Base-by-base conservation (phyloP, 2,329 filamentous ascomycete genomes). In the Chrysosporium queenslandicum region DNA sequence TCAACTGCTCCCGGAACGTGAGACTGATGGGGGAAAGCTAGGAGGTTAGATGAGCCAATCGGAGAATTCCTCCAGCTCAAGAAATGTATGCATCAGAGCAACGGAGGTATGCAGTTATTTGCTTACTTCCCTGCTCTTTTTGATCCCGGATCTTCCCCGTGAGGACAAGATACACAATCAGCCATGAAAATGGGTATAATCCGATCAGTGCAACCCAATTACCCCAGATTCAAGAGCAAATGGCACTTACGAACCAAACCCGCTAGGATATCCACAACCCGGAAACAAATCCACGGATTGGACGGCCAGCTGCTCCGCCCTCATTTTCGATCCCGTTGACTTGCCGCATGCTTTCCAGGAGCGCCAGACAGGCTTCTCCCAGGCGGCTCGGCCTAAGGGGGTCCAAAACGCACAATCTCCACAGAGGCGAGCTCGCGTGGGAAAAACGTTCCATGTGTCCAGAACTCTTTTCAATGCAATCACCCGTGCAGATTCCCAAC, bases 201-300 rank as follows among this genome's bases (percentile, higher is more conserved):
- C 40, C n/a, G 40, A 23, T 37, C 20, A 16, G 49, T 51, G 39
- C 49, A 36, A 51, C 49, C 39, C 4, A 12, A 36, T 36, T 51
- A 51, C 49, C 49, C 49, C 49, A 32, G 49, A 51, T 51, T 37
- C 49, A 51, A 43, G 23, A 18, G 5, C 11, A 25, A 37, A 5
- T 43, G 27, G 37, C 27, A 41, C 37, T 12, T 36, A 36, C 32
- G 37, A 25, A 21, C 18, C 16, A 23, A 20, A 30, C 37, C 47
- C 37, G 25, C 47, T 23, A 14, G 9, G 46, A 21, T 37, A 50
- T 50, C 30, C 49, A 51, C 49, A n/a, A 30, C 6, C 30, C 39
- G 39, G 48, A 14, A 45, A 37, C 49, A 37, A 39, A 20, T 37
- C 25, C 36, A 49, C 20, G n/a, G 11, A 41, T 4, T 14, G 12